phyloP scores from a whole-genome alignment of 371 early-diverging fungal species.

The Apophysomyces ossiformis region DNA sequence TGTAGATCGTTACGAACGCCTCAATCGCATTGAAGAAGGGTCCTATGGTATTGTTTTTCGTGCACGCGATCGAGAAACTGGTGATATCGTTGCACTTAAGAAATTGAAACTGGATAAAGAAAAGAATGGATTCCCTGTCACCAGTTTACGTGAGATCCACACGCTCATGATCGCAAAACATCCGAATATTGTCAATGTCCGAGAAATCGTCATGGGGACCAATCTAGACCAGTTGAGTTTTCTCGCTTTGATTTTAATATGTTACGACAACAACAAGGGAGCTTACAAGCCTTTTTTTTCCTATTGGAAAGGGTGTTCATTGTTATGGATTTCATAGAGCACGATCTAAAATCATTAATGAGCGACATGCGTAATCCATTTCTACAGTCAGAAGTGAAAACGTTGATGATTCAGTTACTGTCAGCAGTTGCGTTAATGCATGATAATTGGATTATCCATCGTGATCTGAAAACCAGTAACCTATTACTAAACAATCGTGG shows the following conservation, averaged over 20 bases:
- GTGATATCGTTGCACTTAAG: conserved; percentile 97
- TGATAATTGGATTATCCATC: conserved; percentile 94
- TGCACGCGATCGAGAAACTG: conserved; percentile 89
- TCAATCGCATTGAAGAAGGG: conserved; percentile 98
- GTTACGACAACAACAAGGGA: background rate
- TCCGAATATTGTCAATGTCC: conserved; percentile 93
- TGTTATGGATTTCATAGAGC: conserved; percentile 97
- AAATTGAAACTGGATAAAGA: conserved; percentile 96
- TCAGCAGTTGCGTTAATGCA: conserved; percentile 91
- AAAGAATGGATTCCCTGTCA: conserved; percentile 95
- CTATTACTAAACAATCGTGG: conserved; percentile 88
- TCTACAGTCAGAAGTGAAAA: conserved; percentile 90
- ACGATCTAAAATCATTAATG: conserved; percentile 93
- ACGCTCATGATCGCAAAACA: conserved; percentile 88
- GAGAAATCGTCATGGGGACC: conserved; percentile 89
- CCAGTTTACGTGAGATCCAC: conserved; percentile 91
- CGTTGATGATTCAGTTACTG: conserved; percentile 87
- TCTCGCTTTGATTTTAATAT: background rate
- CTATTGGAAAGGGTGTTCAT: conserved; percentile 79
- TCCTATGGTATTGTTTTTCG: conserved; percentile 99
- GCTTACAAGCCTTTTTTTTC: background rate
- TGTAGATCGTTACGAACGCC: conserved; percentile 87
- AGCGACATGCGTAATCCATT: conserved; percentile 82
- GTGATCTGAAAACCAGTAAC: conserved; percentile 98
- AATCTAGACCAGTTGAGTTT: conserved; percentile 73